These are phyloP conservation scores for Tanozyma kutaoensis DNA, from an alignment of 805 yeast genomes.

Conservation along the genomic window DNA sequence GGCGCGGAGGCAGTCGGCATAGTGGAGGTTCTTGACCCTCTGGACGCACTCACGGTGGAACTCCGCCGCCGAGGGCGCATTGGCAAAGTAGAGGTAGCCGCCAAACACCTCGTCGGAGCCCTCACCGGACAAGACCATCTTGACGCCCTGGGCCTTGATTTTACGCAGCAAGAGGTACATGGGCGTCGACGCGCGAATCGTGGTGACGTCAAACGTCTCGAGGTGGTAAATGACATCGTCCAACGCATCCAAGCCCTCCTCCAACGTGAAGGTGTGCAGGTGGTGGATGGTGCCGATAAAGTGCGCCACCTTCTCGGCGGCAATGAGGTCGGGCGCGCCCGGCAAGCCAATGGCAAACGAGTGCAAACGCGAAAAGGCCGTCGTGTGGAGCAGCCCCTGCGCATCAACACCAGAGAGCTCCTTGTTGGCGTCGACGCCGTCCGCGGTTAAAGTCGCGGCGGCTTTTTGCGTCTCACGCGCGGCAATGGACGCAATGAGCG, in stretches of 20 bases:
- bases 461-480: conserved; percentile 90
- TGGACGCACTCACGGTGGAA: conserved; percentile 93
- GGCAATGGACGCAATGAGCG: conserved; percentile 92
- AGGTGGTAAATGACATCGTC: conserved; percentile 89
- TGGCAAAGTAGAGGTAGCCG: conserved; percentile 93
- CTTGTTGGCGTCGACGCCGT: conserved; percentile 48
- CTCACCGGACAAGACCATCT: conserved; percentile 98
- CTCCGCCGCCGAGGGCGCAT: conserved; percentile 86
- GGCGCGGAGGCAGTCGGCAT: conserved; percentile 95
- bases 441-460: conserved; percentile 30
- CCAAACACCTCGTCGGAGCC: conserved; percentile 99
- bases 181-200: conserved; percentile 98
- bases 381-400: conserved; percentile 64
- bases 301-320: conserved; percentile 94
- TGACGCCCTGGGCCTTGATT: conserved; percentile 98
- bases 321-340: conserved; percentile 93
- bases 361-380: conserved; percentile 75
- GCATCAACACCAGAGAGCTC: conserved; percentile 90
- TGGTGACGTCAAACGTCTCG: conserved; percentile 97
- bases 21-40: conserved; percentile 94
- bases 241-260: conserved; percentile 94
- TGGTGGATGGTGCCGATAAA: conserved; percentile 94
- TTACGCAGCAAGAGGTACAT: conserved; percentile 94
- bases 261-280: conserved; percentile 92
- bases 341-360: conserved; percentile 96